phyloP scores from a whole-genome alignment of 768 basidiomycete species.

The Suillus tomentosus region DNA sequence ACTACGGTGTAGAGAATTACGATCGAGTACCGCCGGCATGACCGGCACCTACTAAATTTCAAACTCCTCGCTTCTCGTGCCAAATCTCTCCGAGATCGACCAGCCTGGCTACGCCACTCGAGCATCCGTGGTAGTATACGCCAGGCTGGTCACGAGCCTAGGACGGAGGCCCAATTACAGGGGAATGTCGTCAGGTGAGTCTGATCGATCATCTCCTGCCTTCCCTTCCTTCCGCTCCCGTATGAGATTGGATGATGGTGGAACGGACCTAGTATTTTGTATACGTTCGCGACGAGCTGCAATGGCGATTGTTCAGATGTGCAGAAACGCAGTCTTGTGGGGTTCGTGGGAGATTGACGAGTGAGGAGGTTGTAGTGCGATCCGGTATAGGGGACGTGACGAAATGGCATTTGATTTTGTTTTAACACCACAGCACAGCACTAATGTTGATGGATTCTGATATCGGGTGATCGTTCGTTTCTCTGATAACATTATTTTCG shows the following conservation, averaged over 20 bases:
- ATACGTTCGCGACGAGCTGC: not conserved
- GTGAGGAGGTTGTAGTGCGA: not conserved
- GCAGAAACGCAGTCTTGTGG: not conserved
- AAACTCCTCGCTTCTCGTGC: too few relatives aligned
- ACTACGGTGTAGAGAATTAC: too few relatives aligned
- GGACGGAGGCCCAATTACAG: conserved; percentile 33
- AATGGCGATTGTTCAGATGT: not conserved
- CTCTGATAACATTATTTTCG: too few relatives aligned
- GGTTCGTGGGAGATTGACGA: not conserved
- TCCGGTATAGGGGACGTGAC: not conserved
- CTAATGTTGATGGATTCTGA: too few relatives aligned
- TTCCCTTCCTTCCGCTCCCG: not conserved
- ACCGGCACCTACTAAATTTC: too few relatives aligned
- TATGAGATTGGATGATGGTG: not conserved
- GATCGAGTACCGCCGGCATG: too few relatives aligned
- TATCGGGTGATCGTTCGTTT: too few relatives aligned
- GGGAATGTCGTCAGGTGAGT: not conserved
- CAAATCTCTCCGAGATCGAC: too few relatives aligned
- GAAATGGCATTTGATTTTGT: not conserved
- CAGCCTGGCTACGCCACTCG: too few relatives aligned
- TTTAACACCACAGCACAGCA: not conserved
- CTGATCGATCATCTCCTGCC: not conserved
- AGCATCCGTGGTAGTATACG: too few relatives aligned
- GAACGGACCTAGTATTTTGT: not conserved
- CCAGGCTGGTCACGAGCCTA: too few relatives aligned